Base-by-base conservation (phyloP, 1,139 yeast genomes). In the Geotrichum candidum region DNA sequence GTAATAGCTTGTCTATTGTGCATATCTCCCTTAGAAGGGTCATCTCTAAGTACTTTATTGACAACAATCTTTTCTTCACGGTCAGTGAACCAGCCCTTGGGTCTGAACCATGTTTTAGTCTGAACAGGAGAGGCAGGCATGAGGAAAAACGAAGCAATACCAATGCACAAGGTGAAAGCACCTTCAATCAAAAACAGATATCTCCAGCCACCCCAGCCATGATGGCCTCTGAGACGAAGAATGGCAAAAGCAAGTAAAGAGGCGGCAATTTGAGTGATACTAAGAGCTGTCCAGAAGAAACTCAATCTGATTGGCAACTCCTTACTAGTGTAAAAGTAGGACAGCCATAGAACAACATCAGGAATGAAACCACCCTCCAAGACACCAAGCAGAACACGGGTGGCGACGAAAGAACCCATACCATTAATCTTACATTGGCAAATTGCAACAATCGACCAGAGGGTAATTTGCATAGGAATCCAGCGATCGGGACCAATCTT, bases 21-120 rank as follows among this genome's bases (percentile, higher is more conserved):
- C 88, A 85, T 85, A 64, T 82, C 85, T 18, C 88, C 87, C 73
- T 86, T 85, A 6, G 82, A 73, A 3, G 89, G 88, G 66, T 85
- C 90, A 67, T 85, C 88, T 65, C 89, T 72, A 56, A 85, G 76
- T 0, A 85, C 77, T 62, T 86, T 76, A 68, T 84, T 85, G 48
- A 84, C 87, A 27, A 84, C 80, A 57, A 85, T 83, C 62, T 79
- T 82, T 63, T 81, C 84, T 66, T 85, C 87, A 22, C 84, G 74
- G 3, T 80, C 84, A 10, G 80, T 78, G 66, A 80, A 85, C 85
- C 87, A 84, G 23, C 88, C 88, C 53, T 83, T 80, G 15, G 79
- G 80, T 35, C 81, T 75, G 63, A 76, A 74, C 75, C 78, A 73
- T 18, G 74, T 67, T 57, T 69, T 81, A n/a, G 88, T 85, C 67